Base-by-base conservation (phyloP, 2,329 filamentous ascomycete genomes). In the Acarospora socialis region DNA sequence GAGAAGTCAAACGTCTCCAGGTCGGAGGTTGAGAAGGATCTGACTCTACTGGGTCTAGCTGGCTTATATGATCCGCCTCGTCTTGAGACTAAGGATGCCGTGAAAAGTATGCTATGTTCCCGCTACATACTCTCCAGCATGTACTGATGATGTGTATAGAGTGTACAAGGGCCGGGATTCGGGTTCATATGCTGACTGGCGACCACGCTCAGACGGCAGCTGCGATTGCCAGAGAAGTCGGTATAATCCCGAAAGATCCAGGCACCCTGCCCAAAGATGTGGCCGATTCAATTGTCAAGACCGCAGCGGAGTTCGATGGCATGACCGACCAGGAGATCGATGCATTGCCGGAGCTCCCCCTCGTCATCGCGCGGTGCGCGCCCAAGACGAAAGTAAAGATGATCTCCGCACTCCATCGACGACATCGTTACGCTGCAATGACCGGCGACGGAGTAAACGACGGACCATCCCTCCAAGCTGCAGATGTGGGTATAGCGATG, bases 401-500 rank as follows among this genome's bases (percentile, higher is more conserved):
- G 82, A 86, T 92, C 31, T 81, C 86, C 44, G 82, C 83, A 4
- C 68, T 92, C 9, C 80, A 84, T 42, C 73, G 82, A 10, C 76
- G 82, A 23, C 66, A 70, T 14, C 68, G 70, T 13, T 87, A 80
- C 53, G 81, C 77, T 53, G 81, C 81, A 37, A 90, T 92, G 81
- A 90, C 81, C 12, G 82, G 82, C 36, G 82, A 92, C 45, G 82
- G 82, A 28, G 82, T 90, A 40, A 92, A 92, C 49, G 82, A 92
- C 49, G 80, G 80, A 2, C 82, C 82, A 0, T 83, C 80, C 4
- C 65, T 92, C 20, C 81, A 81, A 44, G 69, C 72, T 26, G 78
- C 81, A 2, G 83, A 92, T 48, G 81, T 92, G 4, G 82, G 81
- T 41, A 92, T 90, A 43, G 81, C 81, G 33, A 92, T 92, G 82